Conservation (phyloP, 2,329 filamentous ascomycete genomes). For the Bisporella sp. region DNA sequence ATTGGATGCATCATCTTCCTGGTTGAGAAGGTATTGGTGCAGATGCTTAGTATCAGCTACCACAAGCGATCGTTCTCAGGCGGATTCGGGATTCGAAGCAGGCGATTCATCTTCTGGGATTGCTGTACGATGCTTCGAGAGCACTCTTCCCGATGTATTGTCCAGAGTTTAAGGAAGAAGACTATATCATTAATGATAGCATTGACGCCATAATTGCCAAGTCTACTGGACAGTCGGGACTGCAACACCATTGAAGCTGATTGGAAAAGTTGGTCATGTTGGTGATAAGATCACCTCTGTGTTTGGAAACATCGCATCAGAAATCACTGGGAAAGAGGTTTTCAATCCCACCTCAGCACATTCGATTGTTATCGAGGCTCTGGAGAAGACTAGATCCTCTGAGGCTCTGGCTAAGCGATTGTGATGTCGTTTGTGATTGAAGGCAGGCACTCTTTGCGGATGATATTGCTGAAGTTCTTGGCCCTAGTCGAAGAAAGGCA, state of each 20-base stretch:
- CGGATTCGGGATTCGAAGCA: slow-evolving; percentile 86
- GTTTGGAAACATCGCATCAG: slow-evolving; percentile 87
- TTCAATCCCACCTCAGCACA: slow-evolving; percentile 91
- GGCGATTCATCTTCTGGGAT: slow-evolving; percentile 70
- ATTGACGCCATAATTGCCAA: slow-evolving; percentile 61
- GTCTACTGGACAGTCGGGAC: slow-evolving; percentile 49
- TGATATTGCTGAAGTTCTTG: slow-evolving; percentile 84
- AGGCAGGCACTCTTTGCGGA: slow-evolving; percentile 71
- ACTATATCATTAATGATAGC: slow-evolving; percentile 84
- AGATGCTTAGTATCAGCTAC: slow-evolving; percentile 79
- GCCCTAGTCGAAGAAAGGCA: slow-evolving; percentile 68
- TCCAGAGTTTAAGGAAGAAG: slow-evolving; percentile 82
- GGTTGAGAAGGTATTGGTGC: slow-evolving; percentile 71
- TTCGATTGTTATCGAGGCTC: slow-evolving; percentile 79
- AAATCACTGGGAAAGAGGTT: slow-evolving; percentile 91
- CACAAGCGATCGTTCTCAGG: slow-evolving; percentile 76
- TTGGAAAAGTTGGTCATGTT: slow-evolving; percentile 67
- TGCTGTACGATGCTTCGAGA: slow-evolving; percentile 86
- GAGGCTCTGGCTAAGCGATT: slow-evolving; percentile 91
- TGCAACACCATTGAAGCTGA: slow-evolving; percentile 70
- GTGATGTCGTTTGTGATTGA: slow-evolving; percentile 97
- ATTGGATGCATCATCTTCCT: slow-evolving; percentile 65
- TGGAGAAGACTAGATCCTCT: slow-evolving; percentile 76
- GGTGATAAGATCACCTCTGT: slow-evolving; percentile 91
- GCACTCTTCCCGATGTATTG: slow-evolving; percentile 89